Evolutionary conservation across 805 yeast genomes (phyloP).

Genomic region (Candida qinlingensis): DNA sequence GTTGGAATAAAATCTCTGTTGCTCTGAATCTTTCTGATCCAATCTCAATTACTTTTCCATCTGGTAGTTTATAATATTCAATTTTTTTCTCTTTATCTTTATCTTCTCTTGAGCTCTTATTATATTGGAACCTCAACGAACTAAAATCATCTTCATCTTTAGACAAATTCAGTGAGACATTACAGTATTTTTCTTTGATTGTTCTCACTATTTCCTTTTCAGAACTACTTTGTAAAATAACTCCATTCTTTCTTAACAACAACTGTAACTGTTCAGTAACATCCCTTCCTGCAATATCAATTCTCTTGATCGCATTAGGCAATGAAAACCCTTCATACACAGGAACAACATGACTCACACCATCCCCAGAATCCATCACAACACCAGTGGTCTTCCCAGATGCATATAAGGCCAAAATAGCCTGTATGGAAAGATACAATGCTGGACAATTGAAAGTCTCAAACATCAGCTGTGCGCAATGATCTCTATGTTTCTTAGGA

Average conservation of each 20-base stretch:
- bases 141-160: constrained; percentile 49
- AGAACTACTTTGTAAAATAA: constrained; percentile 58
- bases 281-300: constrained; percentile 84
- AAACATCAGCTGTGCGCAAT: constrained; percentile 87
- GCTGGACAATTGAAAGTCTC: constrained; percentile 88
- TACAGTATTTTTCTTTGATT: constrained; percentile 74
- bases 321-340: constrained; percentile 85
- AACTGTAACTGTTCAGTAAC: constrained; percentile 70
- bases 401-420: constrained; percentile 80
- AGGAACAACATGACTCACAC: constrained; percentile 83
- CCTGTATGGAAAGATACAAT: constrained; percentile 90
- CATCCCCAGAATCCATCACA: constrained; percentile 90
- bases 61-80: constrained; percentile 63
- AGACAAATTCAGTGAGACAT: constrained; percentile 50
- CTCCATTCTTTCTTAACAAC: constrained; percentile 67
- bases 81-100: constrained; percentile 12
- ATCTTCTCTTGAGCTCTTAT: background rate
- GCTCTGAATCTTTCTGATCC: constrained; percentile 70
- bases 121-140: constrained; percentile 10
- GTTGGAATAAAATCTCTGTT: constrained; percentile 79
- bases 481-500: constrained; percentile 78
- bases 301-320: constrained; percentile 63
- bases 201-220: constrained; percentile 77
- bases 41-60: constrained; percentile 64
- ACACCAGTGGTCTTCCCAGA: constrained; percentile 89